Evolutionary conservation across 371 early-diverging fungal genomes (phyloP).

Genomic region (Syncephalastrum racemosum): DNA sequence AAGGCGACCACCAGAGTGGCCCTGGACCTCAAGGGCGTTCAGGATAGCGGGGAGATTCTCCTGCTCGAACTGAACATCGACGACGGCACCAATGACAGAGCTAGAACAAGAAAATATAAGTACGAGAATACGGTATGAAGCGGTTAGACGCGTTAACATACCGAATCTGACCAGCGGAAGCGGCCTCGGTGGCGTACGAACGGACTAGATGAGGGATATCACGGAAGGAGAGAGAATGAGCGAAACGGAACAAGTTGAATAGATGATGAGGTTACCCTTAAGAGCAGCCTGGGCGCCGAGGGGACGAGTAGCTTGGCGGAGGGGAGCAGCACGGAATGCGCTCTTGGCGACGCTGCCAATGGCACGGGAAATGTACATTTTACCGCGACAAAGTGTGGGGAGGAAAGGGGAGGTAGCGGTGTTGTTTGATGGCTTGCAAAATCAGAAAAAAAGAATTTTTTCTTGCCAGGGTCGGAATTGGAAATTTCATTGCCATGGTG

Average conservation of each 20-base stretch:
- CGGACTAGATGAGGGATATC: constrained; percentile 21
- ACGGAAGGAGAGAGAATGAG: constrained; percentile 6
- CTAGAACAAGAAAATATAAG: constrained; percentile 8
- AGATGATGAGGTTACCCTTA: constrained; percentile 13
- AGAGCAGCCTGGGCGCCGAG: constrained; percentile 24
- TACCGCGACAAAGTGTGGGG: neutral
- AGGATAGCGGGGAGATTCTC: constrained; percentile 93
- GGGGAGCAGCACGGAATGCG: constrained; percentile 32
- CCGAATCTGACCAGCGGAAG: constrained; percentile 48
- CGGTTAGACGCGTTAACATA: constrained; percentile 26
- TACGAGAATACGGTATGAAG: neutral
- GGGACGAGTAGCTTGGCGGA: constrained; percentile 23
- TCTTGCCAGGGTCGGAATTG: too few relatives aligned
- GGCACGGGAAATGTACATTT: constrained; percentile 33
- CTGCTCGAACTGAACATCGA: constrained; percentile 96
- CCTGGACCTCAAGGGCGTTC: constrained; percentile 95
- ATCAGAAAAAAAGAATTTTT: too few relatives aligned
- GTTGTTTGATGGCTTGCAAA: too few relatives aligned
- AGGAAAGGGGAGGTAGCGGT: constrained; percentile 4
- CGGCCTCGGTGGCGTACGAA: constrained; percentile 37
- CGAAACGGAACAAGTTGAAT: neutral
- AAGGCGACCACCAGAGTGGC: constrained; percentile 77
- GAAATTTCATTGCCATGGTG: too few relatives aligned
- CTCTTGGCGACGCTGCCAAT: constrained; percentile 36
- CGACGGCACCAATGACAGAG: constrained; percentile 92